Base-by-base conservation (phyloP, 2,329 filamentous ascomycete species). In the Epichloe elymi region DNA sequence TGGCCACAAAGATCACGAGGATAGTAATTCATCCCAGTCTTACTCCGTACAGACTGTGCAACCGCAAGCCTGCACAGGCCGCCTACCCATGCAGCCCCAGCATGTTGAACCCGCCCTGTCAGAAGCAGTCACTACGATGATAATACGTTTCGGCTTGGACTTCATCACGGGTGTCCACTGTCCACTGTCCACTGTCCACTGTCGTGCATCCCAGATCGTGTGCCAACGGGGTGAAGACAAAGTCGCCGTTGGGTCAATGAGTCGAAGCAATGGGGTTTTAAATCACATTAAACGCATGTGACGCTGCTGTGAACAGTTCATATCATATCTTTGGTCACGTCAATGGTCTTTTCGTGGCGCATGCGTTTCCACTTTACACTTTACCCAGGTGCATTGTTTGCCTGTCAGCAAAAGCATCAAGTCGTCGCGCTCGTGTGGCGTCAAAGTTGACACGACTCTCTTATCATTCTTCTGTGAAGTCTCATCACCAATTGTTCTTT, bases 1-100 rank as follows among this genome's bases (percentile, higher is more conserved):
- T 33, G 20, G 26, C 42, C 14, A 19, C 38, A 19, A 43, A 37
- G 48, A 49, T 49, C 48, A 49, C 48, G 48, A 43, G 48, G 48
- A 17, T 33, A 30, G 39, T 11, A 43, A 14, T 23, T 19, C 11
- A 36, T 38, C 39, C 40, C 17, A 44, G 39, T 30, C 33, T 20
- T 43, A 30, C 26, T 30, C 26, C 8, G 26, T 30, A 39, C 48
- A 49, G 46, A 48, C 33, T 48, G 46, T 48, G 38, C 46, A 36
- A 48, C 46, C 37, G 17, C 15, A 48, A 23, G n/a, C 37, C 19
- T 39, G 36, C 45, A 23, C 2, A 20, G 12, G 26, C 46, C n/a
- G 26, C 46, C n/a, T 48, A 23, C 26, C 10, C 17, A 40, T 48
- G 46, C 38, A 41, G 26, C n/a, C 10, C 37, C 46, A 20, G 15